Evolutionary conservation across 2,329 filamentous ascomycete genomes (phyloP).

Genomic region (Ophiocordyceps camponoti-rufipedis): DNA sequence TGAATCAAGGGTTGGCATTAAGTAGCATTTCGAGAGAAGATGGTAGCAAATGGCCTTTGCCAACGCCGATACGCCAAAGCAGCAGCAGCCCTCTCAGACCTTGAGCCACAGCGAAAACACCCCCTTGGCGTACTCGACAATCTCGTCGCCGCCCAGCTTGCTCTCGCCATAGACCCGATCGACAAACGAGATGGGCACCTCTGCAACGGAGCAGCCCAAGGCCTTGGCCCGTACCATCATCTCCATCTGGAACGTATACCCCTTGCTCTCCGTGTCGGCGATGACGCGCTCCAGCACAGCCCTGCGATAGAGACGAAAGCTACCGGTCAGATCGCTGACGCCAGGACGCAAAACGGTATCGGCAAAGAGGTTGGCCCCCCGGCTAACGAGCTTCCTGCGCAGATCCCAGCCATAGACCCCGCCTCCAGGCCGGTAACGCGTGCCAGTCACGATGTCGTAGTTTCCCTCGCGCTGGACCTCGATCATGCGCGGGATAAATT

Average conservation of each 20-base stretch:
- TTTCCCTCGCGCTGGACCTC: slow-evolving; percentile 54
- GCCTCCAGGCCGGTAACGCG: slow-evolving; percentile 73
- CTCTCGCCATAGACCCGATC: slow-evolving; percentile 89
- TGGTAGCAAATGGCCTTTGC: too few relatives aligned
- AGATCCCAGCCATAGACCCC: slow-evolving; percentile 96
- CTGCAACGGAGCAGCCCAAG: slow-evolving; percentile 83
- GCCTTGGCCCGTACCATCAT: slow-evolving; percentile 96
- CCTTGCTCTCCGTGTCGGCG: slow-evolving; percentile 78
- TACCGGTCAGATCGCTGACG: slow-evolving; percentile 88
- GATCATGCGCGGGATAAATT: slow-evolving; percentile 95
- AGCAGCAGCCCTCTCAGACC: slow-evolving; percentile 27
- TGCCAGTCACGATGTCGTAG: slow-evolving; percentile 95
- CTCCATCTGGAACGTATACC: slow-evolving; percentile 99
- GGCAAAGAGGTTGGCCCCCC: slow-evolving; percentile 86
- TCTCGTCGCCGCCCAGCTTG: slow-evolving; percentile 88
- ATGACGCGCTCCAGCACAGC: slow-evolving; percentile 80
- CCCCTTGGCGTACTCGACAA: slow-evolving; percentile 88
- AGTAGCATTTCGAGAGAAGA: too few relatives aligned
- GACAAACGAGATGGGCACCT: slow-evolving; percentile 93
- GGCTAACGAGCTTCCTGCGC: slow-evolving; percentile 68
- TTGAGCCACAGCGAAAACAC: slow-evolving; percentile 62
- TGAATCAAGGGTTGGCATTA: too few relatives aligned
- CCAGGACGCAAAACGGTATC: slow-evolving; percentile 86
- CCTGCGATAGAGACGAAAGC: slow-evolving; percentile 90
- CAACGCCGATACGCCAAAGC: too few relatives aligned